These are phyloP conservation scores for Mollisiaceae sp. DNA, from an alignment of 2,329 filamentous ascomycete genomes.

Conservation along the genomic window DNA sequence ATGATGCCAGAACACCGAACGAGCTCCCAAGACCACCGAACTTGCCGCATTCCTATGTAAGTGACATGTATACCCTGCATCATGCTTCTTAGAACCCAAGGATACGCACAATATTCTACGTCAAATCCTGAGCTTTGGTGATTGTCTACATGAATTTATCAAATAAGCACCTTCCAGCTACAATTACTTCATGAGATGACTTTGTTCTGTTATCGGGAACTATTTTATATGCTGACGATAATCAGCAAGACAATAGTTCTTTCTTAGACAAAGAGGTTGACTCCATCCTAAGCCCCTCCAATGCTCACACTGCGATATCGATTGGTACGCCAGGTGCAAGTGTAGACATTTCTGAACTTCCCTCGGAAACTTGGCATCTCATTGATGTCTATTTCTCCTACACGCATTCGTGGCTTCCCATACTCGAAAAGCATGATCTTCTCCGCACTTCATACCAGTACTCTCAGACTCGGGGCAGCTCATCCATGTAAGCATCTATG, in stretches of 20 bases:
- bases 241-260: not conserved
- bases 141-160: not conserved
- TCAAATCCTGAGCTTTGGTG: not conserved
- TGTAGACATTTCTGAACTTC: conserved; percentile 34
- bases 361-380: conserved; percentile 49
- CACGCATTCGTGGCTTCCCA: conserved; percentile 77
- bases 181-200: not conserved
- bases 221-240: not conserved
- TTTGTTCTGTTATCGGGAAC: not conserved
- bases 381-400: conserved; percentile 77
- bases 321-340: conserved; percentile 19
- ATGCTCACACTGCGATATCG: conserved; percentile 16
- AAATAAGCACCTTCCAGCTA: not conserved
- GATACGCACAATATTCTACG: not conserved
- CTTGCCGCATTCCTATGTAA: conserved; percentile 16
- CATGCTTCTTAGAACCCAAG: not conserved
- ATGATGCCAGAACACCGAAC: conserved; percentile 8
- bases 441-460: conserved; percentile 42
- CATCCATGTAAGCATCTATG: conserved; percentile 12
- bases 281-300: conserved; percentile 32
- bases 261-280: conserved; percentile 20
- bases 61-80: not conserved
- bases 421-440: conserved; percentile 65
- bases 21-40: conserved; percentile 16
- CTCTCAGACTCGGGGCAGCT: conserved; percentile 30